phyloP scores from a whole-genome alignment of 2,329 filamentous ascomycete species.

The Calonectria hongkongensis region DNA sequence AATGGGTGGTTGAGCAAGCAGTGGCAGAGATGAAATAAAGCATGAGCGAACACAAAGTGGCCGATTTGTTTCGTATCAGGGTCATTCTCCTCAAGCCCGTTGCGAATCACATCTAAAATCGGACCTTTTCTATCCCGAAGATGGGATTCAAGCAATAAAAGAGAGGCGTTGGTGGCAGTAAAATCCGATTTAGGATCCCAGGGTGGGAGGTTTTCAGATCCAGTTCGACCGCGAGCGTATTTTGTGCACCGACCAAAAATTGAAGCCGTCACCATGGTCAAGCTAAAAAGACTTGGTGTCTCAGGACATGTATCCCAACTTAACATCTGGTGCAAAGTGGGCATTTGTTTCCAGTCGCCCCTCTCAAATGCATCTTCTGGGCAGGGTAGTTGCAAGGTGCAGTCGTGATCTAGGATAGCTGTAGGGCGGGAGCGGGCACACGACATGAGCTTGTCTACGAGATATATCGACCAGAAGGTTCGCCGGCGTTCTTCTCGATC shows the following conservation, averaged over 20 bases:
- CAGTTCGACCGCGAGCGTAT: conserved; percentile 31
- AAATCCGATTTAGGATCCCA: conserved; percentile 44
- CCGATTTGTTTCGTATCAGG: conserved; percentile 33
- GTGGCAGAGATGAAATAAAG: conserved; percentile 45
- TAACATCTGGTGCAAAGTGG: conserved; percentile 39
- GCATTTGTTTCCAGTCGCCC: conserved; percentile 28
- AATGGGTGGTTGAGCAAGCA: conserved; percentile 72
- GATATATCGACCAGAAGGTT: conserved; percentile 63
- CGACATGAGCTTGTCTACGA: conserved; percentile 61
- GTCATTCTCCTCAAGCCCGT: conserved; percentile 27
- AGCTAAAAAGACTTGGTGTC: conserved; percentile 26
- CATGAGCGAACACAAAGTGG: conserved; percentile 42
- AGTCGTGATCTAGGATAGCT: conserved; percentile 58
- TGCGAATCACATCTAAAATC: conserved; percentile 34
- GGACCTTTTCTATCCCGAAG: conserved; percentile 24
- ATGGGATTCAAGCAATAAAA: conserved; percentile 41
- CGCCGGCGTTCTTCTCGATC: conserved; percentile 59
- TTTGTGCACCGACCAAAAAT: conserved; percentile 40
- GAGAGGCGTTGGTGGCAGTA: conserved; percentile 35
- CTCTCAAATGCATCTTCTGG: conserved; percentile 38
- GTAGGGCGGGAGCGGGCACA: conserved; percentile 59
- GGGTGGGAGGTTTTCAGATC: conserved; percentile 32
- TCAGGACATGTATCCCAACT: conserved; percentile 34
- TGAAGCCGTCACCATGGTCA: conserved; percentile 36
- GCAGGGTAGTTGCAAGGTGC: conserved; percentile 57